Conservation (phyloP, 495 filamentous ascomycete genomes). For the Opeltia flavorubescens region DNA sequence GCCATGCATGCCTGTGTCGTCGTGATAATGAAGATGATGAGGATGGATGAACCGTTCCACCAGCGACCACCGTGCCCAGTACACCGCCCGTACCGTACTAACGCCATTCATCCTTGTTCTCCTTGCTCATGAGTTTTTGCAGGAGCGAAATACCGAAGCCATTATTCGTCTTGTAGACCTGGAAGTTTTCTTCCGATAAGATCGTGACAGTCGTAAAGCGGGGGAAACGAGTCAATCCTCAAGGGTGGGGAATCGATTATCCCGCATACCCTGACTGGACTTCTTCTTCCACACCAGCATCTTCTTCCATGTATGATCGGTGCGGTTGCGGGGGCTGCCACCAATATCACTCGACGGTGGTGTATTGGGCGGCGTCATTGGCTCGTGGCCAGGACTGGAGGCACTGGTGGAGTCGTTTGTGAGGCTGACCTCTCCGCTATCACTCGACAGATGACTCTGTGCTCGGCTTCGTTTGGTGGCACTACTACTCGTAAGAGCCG, state of each 20-base stretch:
- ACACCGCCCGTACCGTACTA: no score
- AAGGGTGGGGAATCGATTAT: slow-evolving; percentile 16
- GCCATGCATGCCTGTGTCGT: no score
- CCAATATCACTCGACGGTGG: slow-evolving; percentile 55
- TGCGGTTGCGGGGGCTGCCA: slow-evolving; percentile 36
- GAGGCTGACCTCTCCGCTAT: slow-evolving; percentile 27
- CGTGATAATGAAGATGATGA: no score
- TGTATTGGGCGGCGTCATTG: slow-evolving; percentile 82
- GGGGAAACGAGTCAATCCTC: slow-evolving; percentile 9
- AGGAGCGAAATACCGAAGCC: no score
- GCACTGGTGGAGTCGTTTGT: slow-evolving; percentile 36
- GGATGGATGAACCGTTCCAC: no score
- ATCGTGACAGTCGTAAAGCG: neutral
- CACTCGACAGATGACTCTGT: slow-evolving; percentile 23
- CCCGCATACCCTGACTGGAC: slow-evolving; percentile 21
- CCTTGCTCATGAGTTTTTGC: no score
- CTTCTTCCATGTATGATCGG: slow-evolving; percentile 65
- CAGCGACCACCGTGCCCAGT: no score
- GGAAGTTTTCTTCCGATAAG: neutral
- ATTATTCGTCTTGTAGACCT: neutral
- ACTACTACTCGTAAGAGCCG: slow-evolving; percentile 18
- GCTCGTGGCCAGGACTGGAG: slow-evolving; percentile 34
- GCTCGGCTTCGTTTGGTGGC: slow-evolving; percentile 23
- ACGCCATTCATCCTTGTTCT: no score
- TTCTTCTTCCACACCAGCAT: slow-evolving; percentile 63